phyloP scores from a whole-genome alignment of 441 rosid species.

The Croton laevigatus region DNA sequence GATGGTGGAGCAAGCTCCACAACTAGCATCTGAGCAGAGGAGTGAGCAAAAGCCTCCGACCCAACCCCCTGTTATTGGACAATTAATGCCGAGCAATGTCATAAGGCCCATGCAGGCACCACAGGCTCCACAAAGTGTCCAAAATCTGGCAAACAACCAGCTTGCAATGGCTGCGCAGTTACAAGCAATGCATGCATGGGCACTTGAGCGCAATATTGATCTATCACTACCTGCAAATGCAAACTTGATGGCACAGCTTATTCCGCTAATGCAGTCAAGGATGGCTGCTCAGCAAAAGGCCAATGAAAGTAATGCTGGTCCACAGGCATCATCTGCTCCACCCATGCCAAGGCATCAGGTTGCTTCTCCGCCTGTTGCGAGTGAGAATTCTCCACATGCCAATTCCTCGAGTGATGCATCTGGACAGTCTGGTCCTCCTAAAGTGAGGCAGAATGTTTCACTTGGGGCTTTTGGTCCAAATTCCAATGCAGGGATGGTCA shows the following conservation, averaged over 20 bases:
- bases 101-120: constrained; percentile 75
- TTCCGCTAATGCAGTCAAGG: constrained; percentile 78
- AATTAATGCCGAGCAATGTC: constrained; percentile 53
- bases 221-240: constrained; percentile 90
- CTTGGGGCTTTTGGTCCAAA: constrained; percentile 52
- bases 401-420: constrained; percentile 82
- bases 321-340: constrained; percentile 55
- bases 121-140: constrained; percentile 57
- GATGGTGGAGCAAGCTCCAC: constrained; percentile 64
- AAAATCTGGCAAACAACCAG: constrained; percentile 68
- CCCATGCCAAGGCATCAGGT: constrained; percentile 68
- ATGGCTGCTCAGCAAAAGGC: constrained; percentile 84
- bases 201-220: constrained; percentile 84
- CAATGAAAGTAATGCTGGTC: constrained; percentile 52
- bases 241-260: constrained; percentile 77
- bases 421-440: constrained; percentile 79
- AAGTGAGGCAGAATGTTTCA: constrained; percentile 54
- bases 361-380: constrained; percentile 64
- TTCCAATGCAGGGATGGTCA: constrained; percentile 52
- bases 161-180: constrained; percentile 73
- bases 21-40: constrained; percentile 56
- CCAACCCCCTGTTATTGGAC: constrained; percentile 56
- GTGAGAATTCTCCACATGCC: constrained; percentile 73
- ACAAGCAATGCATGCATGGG: constrained; percentile 93
- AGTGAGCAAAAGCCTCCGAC: constrained; percentile 54